Percentiles rank a stretch among this genome's conserved stretches.
Evolutionary conservation across 208 protist genomes (phyloP).

Genomic region (Acanthamoeba sp.): DNA sequence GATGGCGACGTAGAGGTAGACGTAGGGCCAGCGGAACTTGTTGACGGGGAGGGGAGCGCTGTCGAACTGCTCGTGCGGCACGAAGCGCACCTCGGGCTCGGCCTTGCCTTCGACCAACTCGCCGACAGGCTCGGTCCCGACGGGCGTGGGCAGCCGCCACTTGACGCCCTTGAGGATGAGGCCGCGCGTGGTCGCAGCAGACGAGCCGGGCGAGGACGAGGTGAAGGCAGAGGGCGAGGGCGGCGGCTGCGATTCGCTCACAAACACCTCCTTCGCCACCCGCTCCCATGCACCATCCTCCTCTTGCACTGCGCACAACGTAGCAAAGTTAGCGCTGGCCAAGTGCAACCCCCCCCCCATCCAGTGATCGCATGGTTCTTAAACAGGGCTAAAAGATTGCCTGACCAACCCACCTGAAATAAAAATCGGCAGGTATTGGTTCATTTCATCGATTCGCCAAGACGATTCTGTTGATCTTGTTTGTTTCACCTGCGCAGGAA

Average conservation of each 20-base stretch:
- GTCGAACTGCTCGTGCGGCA: conserved; percentile 58
- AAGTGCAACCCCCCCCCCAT: no score
- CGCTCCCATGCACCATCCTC: conserved; percentile 24
- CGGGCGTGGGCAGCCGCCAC: neutral
- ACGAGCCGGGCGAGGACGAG: neutral
- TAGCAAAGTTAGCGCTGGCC: neutral
- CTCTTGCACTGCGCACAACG: neutral
- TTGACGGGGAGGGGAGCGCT: conserved; percentile 43
- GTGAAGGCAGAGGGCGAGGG: neutral
- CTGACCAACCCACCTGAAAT: no score
- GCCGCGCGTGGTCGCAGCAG: neutral
- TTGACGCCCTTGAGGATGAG: conserved; percentile 35
- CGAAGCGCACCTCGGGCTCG: conserved; percentile 44
- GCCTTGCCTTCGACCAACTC: neutral
- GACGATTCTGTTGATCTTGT: neutral
- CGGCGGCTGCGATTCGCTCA: neutral
- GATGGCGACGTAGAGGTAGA: conserved; percentile 49
- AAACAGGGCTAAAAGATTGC: no score
- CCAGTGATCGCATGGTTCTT: no score
- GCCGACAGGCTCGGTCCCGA: neutral
- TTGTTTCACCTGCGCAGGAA: no score
- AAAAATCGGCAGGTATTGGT: neutral
- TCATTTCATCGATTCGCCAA: neutral
- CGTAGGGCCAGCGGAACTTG: conserved; percentile 69
- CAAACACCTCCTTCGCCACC: conserved; percentile 17